A percentile compares a stretch with the other conserved stretches of the same genome.
Evolutionary conservation across 352 stramenopile species (phyloP).

Genomic region (Blastocystis sp.): DNA sequence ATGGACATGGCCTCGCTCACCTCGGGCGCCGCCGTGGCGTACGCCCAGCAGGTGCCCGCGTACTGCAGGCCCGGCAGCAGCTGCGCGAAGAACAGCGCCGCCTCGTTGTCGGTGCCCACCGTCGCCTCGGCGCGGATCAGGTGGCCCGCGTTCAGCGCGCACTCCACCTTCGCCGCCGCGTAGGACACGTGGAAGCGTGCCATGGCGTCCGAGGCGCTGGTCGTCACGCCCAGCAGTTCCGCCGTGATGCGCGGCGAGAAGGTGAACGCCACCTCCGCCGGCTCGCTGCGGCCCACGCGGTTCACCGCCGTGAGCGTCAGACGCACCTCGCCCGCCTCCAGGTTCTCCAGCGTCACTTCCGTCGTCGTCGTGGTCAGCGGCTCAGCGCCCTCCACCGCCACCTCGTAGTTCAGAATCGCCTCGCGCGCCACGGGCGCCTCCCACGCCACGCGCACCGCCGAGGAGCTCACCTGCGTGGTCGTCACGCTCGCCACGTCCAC

Average conservation of each 20-base stretch:
- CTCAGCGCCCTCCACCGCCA: not conserved
- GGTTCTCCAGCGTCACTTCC: not conserved
- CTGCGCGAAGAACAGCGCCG: slow-evolving; percentile 16
- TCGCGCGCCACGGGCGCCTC: not conserved
- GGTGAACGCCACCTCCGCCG: not conserved
- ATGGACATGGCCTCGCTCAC: not conserved
- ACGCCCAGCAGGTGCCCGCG: slow-evolving; percentile 47
- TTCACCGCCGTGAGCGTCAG: slow-evolving; percentile 24
- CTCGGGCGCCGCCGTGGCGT: not conserved
- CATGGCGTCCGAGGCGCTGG: slow-evolving; percentile 19
- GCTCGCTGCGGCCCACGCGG: not conserved
- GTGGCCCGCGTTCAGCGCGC: slow-evolving; percentile 30
- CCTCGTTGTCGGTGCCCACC: not conserved
- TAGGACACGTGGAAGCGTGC: slow-evolving; percentile 13
- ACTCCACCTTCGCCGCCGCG: slow-evolving; percentile 25
- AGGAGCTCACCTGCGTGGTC: not conserved
- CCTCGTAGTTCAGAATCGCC: slow-evolving; percentile 12
- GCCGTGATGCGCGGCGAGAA: slow-evolving; percentile 23
- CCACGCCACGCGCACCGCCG: slow-evolving; percentile 15
- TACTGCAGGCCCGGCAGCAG: slow-evolving; percentile 16
- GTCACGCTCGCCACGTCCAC: not conserved
- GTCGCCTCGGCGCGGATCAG: not conserved
- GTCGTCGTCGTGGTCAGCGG: not conserved
- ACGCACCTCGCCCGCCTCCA: not conserved
- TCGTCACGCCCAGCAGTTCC: not conserved